Conservation (phyloP, 208 protist species). For the Acanthamoeba castellanii region DNA sequence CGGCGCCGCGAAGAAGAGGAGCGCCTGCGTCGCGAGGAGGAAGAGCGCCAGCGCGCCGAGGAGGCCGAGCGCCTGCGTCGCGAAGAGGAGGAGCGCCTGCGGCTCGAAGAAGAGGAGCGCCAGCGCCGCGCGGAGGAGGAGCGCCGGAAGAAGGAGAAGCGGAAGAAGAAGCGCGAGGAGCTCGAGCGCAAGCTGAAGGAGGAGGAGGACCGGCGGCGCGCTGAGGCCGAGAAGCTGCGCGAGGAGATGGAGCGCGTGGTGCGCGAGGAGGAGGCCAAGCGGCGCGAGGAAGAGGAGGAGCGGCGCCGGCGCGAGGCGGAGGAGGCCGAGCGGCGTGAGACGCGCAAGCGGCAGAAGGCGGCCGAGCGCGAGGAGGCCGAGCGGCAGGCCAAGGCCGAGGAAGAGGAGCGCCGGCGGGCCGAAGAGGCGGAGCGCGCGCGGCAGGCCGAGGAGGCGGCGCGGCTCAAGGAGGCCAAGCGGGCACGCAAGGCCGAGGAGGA, state of each 20-base stretch:
- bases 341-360: not conserved
- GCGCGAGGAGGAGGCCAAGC: constrained; percentile 24
- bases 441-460: not conserved
- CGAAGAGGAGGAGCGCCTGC: constrained; percentile 6
- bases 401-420: not conserved
- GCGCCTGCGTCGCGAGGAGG: not conserved
- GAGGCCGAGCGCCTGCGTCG: not conserved
- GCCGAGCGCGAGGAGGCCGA: not conserved
- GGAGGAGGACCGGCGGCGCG: constrained; percentile 1
- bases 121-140: constrained; percentile 33
- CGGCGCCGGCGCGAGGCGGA: not conserved
- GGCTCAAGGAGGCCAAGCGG: not conserved
- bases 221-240: not conserved
- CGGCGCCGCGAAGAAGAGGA: not conserved
- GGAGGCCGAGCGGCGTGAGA: not conserved
- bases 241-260: constrained; percentile 7
- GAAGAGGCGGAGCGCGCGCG: not conserved
- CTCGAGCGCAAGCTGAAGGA: constrained; percentile 37
- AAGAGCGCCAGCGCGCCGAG: constrained; percentile 3
- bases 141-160: not conserved
- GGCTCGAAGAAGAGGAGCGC: constrained; percentile 33
- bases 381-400: not conserved
- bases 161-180: constrained; percentile 29
- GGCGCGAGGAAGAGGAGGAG: not conserved
- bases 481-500: not conserved